Base-by-base conservation (phyloP, 495 filamentous ascomycete species). In the Trichoderma orchidacearum region DNA sequence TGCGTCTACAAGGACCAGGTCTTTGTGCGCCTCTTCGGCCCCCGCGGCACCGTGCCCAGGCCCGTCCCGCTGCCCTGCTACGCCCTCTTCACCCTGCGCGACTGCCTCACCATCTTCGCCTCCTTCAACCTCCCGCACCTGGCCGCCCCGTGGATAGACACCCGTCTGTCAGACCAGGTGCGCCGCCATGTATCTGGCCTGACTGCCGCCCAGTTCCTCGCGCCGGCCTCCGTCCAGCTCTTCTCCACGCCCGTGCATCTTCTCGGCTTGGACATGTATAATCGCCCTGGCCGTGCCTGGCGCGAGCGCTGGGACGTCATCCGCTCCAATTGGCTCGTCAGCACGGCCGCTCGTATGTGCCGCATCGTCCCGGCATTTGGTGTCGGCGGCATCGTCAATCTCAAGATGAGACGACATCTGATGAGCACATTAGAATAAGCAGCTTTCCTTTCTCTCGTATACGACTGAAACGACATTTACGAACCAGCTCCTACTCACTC, bases 311-410 rank as follows among this genome's bases (percentile, higher is more conserved):
- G 76, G 70, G 60, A 69, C 15, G 78, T 81, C 50, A 83, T 96
- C 12, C 72, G 76, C 52, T 77, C 78, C 66, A 90, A 96, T 64
- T 96, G 90, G 79, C 72, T 76, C 25, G 75, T 85, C 8, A 94
- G 88, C 63, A 81, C 80, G 36, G 76, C 79, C 63, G 92, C 92
- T 60, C 75, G 93, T 52, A 87, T 96, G 74, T 87, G 85, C 36
- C 83, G 93, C 71, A 96, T 96, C 62, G 79, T 97, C 27, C 92
- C 93, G 51, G 92, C 92, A 17, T 96, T 96, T 78, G 92, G 92
- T 28, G 73, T 96, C 45, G 92, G 92, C 1, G 92, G 92, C 3
- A 90, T 95, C 48, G 85, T 90, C 3, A 97, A 96, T 75, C 75
- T 78, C 52, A 77, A 83, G 60, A 74, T 95, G 53, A 79, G 92